Conservation (phyloP, 495 filamentous ascomycete genomes). For the Penicillium psychrofluorescens region DNA sequence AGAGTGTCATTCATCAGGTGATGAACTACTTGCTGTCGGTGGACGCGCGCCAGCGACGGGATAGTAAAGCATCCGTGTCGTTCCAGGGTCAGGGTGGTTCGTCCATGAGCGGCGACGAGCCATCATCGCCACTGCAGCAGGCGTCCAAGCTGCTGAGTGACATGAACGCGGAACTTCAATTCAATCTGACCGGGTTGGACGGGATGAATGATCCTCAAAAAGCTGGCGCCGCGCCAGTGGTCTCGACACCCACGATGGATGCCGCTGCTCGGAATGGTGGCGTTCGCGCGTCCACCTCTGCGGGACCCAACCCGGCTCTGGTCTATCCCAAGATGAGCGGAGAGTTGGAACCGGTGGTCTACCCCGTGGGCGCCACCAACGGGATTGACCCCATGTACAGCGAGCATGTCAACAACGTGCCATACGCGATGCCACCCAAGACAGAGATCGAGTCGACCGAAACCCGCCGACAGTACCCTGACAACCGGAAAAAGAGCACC, state of each 20-base stretch:
- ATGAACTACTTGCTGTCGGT: constrained; percentile 63
- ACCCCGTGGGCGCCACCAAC: constrained; percentile 80
- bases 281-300: constrained; percentile 38
- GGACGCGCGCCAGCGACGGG: constrained; percentile 57
- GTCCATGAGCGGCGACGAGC: constrained; percentile 55
- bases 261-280: constrained; percentile 29
- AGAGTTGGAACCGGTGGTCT: constrained; percentile 78
- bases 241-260: constrained; percentile 40
- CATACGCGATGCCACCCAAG: constrained; percentile 65
- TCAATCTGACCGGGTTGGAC: constrained; percentile 69
- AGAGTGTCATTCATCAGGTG: constrained; percentile 66
- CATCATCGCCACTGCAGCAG: constrained; percentile 75
- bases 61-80: constrained; percentile 44
- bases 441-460: constrained; percentile 42
- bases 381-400: constrained; percentile 93
- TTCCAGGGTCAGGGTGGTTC: constrained; percentile 37
- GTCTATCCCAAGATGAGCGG: constrained; percentile 45
- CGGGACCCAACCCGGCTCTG: constrained; percentile 42
- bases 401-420: constrained; percentile 89
- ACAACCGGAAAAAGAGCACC: constrained; percentile 59
- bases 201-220: constrained; percentile 68
- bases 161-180: constrained; percentile 69
- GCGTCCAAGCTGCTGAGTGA: constrained; percentile 83
- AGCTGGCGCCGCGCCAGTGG: constrained; percentile 29
- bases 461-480: constrained; percentile 38